Percentiles rank a stretch among this genome's conserved stretches.
These are phyloP conservation scores for Phanerodontia chrysosporium DNA, from an alignment of 768 basidiomycete genomes.

Conservation along the genomic window DNA sequence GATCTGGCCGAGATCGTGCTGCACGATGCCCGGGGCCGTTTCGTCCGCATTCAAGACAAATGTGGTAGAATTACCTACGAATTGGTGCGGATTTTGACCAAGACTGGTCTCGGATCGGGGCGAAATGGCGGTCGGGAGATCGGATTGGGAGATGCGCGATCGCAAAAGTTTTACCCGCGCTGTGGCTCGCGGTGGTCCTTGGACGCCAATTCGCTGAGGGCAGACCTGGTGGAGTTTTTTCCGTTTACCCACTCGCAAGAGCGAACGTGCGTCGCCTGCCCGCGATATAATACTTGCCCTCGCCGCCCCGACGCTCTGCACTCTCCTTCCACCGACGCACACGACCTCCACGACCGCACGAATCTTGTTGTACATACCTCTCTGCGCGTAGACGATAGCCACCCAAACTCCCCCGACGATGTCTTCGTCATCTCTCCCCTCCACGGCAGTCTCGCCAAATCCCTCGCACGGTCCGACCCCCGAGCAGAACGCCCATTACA, in stretches of 20 bases:
- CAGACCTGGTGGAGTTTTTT: not conserved
- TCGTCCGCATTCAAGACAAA: too few species aligned
- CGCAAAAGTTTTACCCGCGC: not conserved
- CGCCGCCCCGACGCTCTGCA: not conserved
- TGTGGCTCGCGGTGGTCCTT: not conserved
- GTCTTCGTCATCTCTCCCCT: not conserved
- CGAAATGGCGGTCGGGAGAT: not conserved
- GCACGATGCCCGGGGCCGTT: too few species aligned
- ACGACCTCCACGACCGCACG: not conserved
- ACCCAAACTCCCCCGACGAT: not conserved
- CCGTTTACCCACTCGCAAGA: not conserved
- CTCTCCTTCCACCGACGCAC: not conserved
- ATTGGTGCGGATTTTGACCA: too few species aligned
- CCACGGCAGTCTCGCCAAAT: not conserved
- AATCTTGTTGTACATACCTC: not conserved
- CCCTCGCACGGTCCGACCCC: not conserved
- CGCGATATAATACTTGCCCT: not conserved
- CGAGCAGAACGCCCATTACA: slow-evolving; percentile 1
- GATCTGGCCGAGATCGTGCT: too few species aligned
- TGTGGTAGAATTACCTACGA: too few species aligned
- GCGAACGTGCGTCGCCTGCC: not conserved
- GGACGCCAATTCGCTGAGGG: not conserved
- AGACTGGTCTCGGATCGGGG: not conserved
- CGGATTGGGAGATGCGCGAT: not conserved
- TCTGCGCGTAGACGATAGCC: not conserved